phyloP scores from a whole-genome alignment of 768 basidiomycete species.

The Xerocomus spinulosus region DNA sequence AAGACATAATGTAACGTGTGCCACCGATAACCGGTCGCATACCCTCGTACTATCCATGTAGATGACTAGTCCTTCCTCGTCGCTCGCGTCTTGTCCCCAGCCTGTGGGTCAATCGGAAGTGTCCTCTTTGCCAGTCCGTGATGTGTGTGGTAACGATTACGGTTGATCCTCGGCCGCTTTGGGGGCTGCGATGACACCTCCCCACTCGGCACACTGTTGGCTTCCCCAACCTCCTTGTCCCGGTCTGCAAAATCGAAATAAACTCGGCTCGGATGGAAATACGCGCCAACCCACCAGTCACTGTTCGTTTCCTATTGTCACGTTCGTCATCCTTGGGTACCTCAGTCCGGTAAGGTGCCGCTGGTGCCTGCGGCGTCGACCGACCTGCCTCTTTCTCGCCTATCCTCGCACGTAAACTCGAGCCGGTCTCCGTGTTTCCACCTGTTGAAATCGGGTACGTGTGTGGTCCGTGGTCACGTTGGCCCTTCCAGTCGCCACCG shows the following conservation, averaged over 20 bases:
- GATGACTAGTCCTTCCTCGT: conserved; percentile 56
- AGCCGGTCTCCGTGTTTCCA: conserved; percentile 21
- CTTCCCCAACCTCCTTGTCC: conserved; percentile 50
- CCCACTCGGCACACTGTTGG: conserved; percentile 30
- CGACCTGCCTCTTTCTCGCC: conserved; percentile 53
- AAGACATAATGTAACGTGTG: conserved; percentile 15
- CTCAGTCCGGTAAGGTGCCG: conserved; percentile 43
- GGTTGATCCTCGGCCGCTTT: conserved; percentile 59
- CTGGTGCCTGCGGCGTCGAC: conserved; percentile 37
- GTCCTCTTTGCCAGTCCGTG: conserved; percentile 53
- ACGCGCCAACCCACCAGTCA: conserved; percentile 68
- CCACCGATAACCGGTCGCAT: conserved; percentile 4
- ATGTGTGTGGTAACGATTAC: conserved; percentile 43
- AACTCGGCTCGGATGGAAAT: too few relatives aligned
- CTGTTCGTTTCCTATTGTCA: conserved; percentile 63
- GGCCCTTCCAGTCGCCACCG: conserved; percentile 49
- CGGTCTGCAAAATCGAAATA: conserved; percentile 43
- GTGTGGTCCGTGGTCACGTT: conserved; percentile 32
- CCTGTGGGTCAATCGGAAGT: conserved; percentile 59
- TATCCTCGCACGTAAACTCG: conserved; percentile 53
- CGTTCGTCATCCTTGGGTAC: conserved; percentile 57
- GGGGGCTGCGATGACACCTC: conserved; percentile 42
- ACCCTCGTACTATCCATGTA: too few relatives aligned
- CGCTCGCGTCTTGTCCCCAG: conserved; percentile 49
- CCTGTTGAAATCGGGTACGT: conserved; percentile 17